These are phyloP conservation scores for Neurospora sp. DNA, from an alignment of 495 filamentous ascomycete species.

Conservation along the genomic window DNA sequence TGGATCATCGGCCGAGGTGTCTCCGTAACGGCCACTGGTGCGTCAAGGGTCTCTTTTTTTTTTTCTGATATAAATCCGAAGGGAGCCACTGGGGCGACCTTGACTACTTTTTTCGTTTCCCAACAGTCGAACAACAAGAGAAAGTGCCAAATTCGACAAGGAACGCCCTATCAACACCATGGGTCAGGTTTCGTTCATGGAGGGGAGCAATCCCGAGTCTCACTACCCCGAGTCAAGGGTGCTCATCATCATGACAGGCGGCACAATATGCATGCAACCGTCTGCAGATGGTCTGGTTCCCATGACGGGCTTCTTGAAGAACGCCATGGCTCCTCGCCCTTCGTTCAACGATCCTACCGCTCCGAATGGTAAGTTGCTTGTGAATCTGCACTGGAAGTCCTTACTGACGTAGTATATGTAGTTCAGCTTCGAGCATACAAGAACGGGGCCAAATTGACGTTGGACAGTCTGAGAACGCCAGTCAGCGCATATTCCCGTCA, in stretches of 20 bases:
- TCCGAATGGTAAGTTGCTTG: slow-evolving; percentile 8
- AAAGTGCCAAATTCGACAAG: neutral
- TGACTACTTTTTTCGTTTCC: neutral
- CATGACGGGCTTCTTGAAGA: slow-evolving; percentile 71
- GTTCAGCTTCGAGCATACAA: slow-evolving; percentile 31
- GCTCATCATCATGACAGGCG: slow-evolving; percentile 86
- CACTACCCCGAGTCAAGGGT: slow-evolving; percentile 63
- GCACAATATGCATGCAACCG: slow-evolving; percentile 90
- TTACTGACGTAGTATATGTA: slow-evolving; percentile 5
- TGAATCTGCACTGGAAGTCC: neutral
- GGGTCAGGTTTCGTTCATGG: slow-evolving; percentile 15
- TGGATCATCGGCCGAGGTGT: neutral
- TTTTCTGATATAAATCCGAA: neutral
- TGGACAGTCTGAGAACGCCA: slow-evolving; percentile 65
- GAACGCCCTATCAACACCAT: slow-evolving; percentile 8
- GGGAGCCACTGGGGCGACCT: neutral
- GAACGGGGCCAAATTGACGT: slow-evolving; percentile 26
- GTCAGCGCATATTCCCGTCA: slow-evolving; percentile 69
- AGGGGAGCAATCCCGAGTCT: slow-evolving; percentile 16
- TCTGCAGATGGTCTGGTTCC: slow-evolving; percentile 57
- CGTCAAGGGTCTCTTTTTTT: neutral
- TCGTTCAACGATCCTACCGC: slow-evolving; percentile 79
- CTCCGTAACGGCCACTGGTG: neutral
- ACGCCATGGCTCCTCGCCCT: slow-evolving; percentile 71
- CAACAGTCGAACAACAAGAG: neutral